Conservation (phyloP, 495 filamentous ascomycete genomes). For the Daldinia grandis region DNA sequence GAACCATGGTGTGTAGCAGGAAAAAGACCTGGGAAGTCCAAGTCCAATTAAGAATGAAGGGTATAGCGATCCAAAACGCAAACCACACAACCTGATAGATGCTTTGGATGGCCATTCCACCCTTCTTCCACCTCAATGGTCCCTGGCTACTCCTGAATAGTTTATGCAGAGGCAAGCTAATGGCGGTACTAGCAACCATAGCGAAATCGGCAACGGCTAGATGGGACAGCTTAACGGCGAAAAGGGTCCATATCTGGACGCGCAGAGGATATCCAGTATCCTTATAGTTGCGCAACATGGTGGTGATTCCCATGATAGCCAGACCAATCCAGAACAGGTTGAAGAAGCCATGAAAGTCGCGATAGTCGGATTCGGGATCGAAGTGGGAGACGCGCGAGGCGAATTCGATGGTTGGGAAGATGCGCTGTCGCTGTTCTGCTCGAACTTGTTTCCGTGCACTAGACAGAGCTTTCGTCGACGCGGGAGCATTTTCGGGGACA, state of each 20-base stretch:
- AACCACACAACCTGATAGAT: slow-evolving; percentile 83
- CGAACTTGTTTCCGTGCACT: slow-evolving; percentile 84
- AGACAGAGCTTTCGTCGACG: slow-evolving; percentile 85
- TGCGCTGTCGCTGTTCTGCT: slow-evolving; percentile 78
- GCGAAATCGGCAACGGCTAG: slow-evolving; percentile 80
- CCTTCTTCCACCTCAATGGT: slow-evolving; percentile 73
- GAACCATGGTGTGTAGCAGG: slow-evolving; percentile 84
- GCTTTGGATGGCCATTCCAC: slow-evolving; percentile 83
- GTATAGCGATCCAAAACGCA: slow-evolving; percentile 83
- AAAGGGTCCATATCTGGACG: slow-evolving; percentile 84
- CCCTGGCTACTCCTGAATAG: slow-evolving; percentile 65
- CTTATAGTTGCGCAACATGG: slow-evolving; percentile 88
- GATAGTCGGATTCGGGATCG: slow-evolving; percentile 89
- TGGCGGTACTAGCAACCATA: slow-evolving; percentile 80
- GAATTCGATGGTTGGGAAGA: slow-evolving; percentile 97
- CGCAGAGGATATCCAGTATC: slow-evolving; percentile 88
- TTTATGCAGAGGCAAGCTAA: slow-evolving; percentile 78
- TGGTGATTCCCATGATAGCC: slow-evolving; percentile 95
- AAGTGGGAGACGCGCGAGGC: slow-evolving; percentile 94
- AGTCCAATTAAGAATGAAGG: slow-evolving; percentile 89
- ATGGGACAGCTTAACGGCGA: slow-evolving; percentile 88
- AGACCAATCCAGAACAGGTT: slow-evolving; percentile 96
- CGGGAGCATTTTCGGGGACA: slow-evolving; percentile 87
- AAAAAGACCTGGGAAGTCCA: slow-evolving; percentile 96
- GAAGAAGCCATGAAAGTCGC: slow-evolving; percentile 96